A percentile compares a stretch with the other conserved stretches of the same genome.
Conservation (phyloP, 805 yeast genomes). For the Maudiozyma turicensis region DNA sequence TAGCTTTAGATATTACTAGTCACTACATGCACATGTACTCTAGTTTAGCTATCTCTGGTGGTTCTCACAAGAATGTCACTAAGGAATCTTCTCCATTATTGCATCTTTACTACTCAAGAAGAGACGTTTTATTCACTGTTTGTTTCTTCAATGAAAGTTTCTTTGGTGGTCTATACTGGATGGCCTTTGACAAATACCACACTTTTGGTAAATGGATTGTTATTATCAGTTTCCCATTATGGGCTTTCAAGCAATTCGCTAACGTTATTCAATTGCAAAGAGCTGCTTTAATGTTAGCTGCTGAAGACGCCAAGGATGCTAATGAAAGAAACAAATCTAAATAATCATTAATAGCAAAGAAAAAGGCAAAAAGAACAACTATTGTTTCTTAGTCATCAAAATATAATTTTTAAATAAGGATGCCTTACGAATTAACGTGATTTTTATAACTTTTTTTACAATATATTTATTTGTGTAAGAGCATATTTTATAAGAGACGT, state of each 20-base stretch:
- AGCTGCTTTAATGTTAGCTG: conserved; percentile 77
- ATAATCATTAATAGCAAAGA: background rate
- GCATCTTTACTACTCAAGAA: conserved; percentile 78
- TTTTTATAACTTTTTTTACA: too few species aligned
- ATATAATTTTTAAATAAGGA: background rate
- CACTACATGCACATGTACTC: conserved; percentile 99
- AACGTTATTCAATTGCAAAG: conserved; percentile 80
- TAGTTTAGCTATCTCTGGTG: conserved; percentile 66
- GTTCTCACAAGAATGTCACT: conserved; percentile 76
- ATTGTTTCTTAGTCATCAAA: background rate
- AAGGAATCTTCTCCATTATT: conserved; percentile 62
- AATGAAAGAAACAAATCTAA: conserved; percentile 11
- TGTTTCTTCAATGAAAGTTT: conserved; percentile 92
- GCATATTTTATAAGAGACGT: too few species aligned
- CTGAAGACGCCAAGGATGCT: conserved; percentile 43
- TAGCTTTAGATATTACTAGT: conserved; percentile 79
- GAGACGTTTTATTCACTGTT: conserved; percentile 71
- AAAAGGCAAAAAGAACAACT: background rate
- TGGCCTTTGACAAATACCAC: conserved; percentile 39
- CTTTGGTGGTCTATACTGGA: conserved; percentile 79
- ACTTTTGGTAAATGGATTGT: conserved; percentile 54
- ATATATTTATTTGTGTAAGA: too few species aligned
- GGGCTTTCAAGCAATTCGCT: conserved; percentile 83
- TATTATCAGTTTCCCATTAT: conserved; percentile 66
- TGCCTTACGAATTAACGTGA: background rate